Conservation (phyloP, 352 stramenopile species). For the Globisporangium nodosum region DNA sequence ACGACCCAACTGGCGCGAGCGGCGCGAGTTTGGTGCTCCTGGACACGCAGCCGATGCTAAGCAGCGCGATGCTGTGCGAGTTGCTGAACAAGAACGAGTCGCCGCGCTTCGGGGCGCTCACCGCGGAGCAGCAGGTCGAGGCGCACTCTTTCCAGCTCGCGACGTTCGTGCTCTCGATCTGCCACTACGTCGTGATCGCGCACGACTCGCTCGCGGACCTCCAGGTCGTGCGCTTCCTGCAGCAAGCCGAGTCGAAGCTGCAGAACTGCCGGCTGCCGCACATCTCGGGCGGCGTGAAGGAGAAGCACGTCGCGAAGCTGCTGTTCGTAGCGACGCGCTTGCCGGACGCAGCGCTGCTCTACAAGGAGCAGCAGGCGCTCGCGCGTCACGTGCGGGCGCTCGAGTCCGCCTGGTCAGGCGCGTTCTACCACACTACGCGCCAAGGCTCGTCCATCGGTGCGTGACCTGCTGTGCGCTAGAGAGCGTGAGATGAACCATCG, state of each 20-base stretch:
- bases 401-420: constrained; percentile 23
- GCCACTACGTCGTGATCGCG: constrained; percentile 71
- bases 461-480: background rate
- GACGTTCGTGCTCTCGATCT: constrained; percentile 63
- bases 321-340: constrained; percentile 60
- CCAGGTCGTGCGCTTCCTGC: constrained; percentile 37
- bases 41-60: constrained; percentile 65
- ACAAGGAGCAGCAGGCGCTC: constrained; percentile 25
- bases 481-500: background rate
- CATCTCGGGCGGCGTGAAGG: constrained; percentile 42
- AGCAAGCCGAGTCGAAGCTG: constrained; percentile 46
- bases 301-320: constrained; percentile 48
- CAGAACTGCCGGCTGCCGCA: constrained; percentile 50
- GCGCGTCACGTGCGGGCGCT: constrained; percentile 31
- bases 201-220: constrained; percentile 41
- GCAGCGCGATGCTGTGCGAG: constrained; percentile 49
- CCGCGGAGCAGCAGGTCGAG: constrained; percentile 64
- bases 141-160: constrained; percentile 54
- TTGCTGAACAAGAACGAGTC: constrained; percentile 43
- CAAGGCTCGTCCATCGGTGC: constrained; percentile 4
- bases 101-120: constrained; percentile 40
- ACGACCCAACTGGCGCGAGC: constrained; percentile 14
- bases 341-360: constrained; percentile 22
- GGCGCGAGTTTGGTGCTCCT: constrained; percentile 47
- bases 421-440: constrained; percentile 14